Percentiles rank a stretch among this genome's conserved stretches.
Evolutionary conservation across 176 grass and related monocot genomes (phyloP).

Genomic region (Carex pumila): DNA sequence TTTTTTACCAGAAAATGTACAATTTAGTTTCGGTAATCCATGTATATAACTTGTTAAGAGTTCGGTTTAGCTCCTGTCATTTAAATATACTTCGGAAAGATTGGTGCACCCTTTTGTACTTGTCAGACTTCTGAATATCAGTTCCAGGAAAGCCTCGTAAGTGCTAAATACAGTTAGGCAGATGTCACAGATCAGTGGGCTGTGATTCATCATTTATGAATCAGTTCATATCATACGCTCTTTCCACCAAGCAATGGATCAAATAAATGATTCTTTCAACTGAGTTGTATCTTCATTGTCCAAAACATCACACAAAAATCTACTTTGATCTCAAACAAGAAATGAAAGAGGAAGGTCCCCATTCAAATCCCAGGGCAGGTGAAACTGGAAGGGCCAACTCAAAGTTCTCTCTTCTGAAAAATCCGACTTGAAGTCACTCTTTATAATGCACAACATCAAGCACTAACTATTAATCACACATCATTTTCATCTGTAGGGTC

Average conservation of each 20-base stretch:
- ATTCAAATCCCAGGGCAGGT: not conserved
- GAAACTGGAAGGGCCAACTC: not conserved
- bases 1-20: not conserved
- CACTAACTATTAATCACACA: not conserved
- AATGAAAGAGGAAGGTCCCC: not conserved
- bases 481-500: not conserved
- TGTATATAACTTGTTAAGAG: not conserved
- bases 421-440: not conserved
- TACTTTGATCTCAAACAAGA: not conserved
- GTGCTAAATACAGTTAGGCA: not conserved
- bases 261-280: not conserved
- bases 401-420: not conserved
- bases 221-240: not conserved
- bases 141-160: not conserved
- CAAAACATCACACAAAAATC: not conserved
- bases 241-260: not conserved
- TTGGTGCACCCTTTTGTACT: not conserved
- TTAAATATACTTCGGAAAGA: not conserved
- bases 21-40: not conserved
- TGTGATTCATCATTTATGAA: not conserved
- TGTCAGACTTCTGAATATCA: not conserved
- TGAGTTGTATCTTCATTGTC: not conserved
- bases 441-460: not conserved
- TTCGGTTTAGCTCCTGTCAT: not conserved
- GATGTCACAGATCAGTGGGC: not conserved